Percentiles rank a stretch among this genome's conserved stretches.
Conservation (phyloP, 2,329 filamentous ascomycete genomes). For the Metarhizium guizhouense region DNA sequence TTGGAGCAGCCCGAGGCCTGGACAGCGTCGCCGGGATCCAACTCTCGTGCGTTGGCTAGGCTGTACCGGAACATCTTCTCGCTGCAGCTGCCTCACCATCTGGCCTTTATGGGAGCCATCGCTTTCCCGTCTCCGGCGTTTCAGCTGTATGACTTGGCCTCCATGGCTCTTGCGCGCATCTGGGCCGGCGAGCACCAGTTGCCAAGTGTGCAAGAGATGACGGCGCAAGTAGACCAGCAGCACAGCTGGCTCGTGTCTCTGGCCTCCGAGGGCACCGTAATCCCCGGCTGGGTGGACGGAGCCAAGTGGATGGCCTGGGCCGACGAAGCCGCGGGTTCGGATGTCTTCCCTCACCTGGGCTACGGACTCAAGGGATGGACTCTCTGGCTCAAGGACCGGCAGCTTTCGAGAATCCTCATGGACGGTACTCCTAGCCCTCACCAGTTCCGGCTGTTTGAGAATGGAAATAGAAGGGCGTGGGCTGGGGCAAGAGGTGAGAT, state of each 20-base stretch:
- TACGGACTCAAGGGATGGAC: constrained; percentile 30
- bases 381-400: constrained; percentile 30
- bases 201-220: constrained; percentile 27
- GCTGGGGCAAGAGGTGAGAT: constrained; percentile 27
- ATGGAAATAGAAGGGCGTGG: constrained; percentile 29
- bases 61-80: constrained; percentile 38
- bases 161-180: constrained; percentile 34
- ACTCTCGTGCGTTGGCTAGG: constrained; percentile 21
- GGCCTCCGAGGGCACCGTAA: constrained; percentile 16
- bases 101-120: constrained; percentile 32
- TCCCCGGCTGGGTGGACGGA: constrained; percentile 19
- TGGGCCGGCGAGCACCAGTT: constrained; percentile 30
- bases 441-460: constrained; percentile 30
- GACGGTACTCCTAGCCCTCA: constrained; percentile 31
- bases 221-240: constrained; percentile 21
- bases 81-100: constrained; percentile 29
- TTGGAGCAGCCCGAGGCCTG: constrained; percentile 13
- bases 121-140: constrained; percentile 25
- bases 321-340: constrained; percentile 32
- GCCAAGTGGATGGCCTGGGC: constrained; percentile 30
- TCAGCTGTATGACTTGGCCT: constrained; percentile 31
- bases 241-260: constrained; percentile 22
- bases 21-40: constrained; percentile 16
- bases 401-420: constrained; percentile 28
- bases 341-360: constrained; percentile 29